Base-by-base conservation (phyloP, 1,139 yeast species). In the Geotrichum macrosporum region DNA sequence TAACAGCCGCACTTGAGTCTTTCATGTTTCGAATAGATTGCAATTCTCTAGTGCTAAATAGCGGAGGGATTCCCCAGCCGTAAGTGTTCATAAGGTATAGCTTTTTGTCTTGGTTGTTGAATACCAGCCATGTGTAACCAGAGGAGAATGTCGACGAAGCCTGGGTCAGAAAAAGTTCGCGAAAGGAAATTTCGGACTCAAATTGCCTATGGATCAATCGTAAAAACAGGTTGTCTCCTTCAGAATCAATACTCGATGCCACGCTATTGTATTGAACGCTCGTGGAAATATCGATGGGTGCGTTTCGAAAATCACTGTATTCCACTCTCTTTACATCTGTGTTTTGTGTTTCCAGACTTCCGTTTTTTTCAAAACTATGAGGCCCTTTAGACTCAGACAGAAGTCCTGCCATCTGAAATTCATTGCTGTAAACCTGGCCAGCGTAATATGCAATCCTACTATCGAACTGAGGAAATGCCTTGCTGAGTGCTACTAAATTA, bases 41-140 rank as follows among this genome's bases (percentile, higher is more conserved):
- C 18, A 32, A 27, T 81, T 81, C 87, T 74, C 76, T 51, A 67
- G 82, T 54, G 84, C 41, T 30, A 24, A 46, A 46, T 6, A 87
- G 84, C 94, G 78, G 80, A 29, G 97, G 97, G 2, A 96, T 80
- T 50, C 97, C 98, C 61, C 88, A 88, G 63, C 88, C 69, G 67
- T 86, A 82, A 55, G 94, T 78, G 57, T 79, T 75, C 47, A 85
- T 63, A 27, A 88, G 73, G 51, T 74, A 75, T 40, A 88, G 69
- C 35, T 76, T 68, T 62, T 84, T 84, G 53, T 76, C 39, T 21
- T 49, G 46, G 36, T 51, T 54, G 41, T 54, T 50, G 50, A 84
- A 94, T 32, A 89, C 86, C 44, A 94, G 71, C 72, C 88, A 92
- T 3, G 87, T 74, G 85, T 94, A 87, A 8, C 98, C 98, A 62